phyloP scores from a whole-genome alignment of 805 yeast species.

The Wickerhamiella lipophila region DNA sequence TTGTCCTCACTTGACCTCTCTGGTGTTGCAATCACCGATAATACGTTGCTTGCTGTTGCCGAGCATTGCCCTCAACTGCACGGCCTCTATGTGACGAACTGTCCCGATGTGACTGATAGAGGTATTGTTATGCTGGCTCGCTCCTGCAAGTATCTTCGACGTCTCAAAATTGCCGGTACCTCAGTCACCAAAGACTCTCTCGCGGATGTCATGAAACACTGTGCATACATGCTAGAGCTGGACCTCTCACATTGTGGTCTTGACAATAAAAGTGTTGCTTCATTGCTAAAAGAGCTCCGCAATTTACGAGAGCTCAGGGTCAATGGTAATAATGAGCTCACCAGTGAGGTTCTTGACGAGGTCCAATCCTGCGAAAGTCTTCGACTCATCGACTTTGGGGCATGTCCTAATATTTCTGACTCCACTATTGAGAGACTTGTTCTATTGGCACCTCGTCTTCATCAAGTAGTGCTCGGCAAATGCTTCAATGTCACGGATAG shows the following conservation, averaged over 20 bases:
- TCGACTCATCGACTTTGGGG: conserved; percentile 74
- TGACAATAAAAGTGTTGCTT: conserved; percentile 47
- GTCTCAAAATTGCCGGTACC: conserved; percentile 65
- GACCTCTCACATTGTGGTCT: conserved; percentile 36
- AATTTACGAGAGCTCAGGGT: conserved; percentile 75
- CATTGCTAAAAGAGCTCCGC: conserved; percentile 47
- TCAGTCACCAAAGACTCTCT: conserved; percentile 55
- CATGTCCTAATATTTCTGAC: conserved; percentile 67
- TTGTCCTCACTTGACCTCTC: conserved; percentile 81
- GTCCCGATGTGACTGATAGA: conserved; percentile 52
- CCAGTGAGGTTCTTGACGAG: conserved; percentile 46
- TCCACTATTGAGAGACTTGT: conserved; percentile 61
- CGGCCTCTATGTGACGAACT: conserved; percentile 81
- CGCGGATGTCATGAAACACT: conserved; percentile 47
- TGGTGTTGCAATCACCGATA: conserved; percentile 61
- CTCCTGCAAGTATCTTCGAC: conserved; percentile 60
- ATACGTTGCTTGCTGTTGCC: conserved; percentile 55
- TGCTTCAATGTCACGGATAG: conserved; percentile 79
- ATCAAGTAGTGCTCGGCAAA: conserved; percentile 81
- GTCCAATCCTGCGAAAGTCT: conserved; percentile 43
- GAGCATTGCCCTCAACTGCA: conserved; percentile 62
- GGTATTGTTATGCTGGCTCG: conserved; percentile 48
- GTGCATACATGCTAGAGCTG: conserved; percentile 75
- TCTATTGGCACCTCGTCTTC: conserved; percentile 63
- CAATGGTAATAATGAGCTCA: conserved; percentile 54